phyloP scores from a whole-genome alignment of 306 rosid species.

The Gynostemma pentaphyllum region DNA sequence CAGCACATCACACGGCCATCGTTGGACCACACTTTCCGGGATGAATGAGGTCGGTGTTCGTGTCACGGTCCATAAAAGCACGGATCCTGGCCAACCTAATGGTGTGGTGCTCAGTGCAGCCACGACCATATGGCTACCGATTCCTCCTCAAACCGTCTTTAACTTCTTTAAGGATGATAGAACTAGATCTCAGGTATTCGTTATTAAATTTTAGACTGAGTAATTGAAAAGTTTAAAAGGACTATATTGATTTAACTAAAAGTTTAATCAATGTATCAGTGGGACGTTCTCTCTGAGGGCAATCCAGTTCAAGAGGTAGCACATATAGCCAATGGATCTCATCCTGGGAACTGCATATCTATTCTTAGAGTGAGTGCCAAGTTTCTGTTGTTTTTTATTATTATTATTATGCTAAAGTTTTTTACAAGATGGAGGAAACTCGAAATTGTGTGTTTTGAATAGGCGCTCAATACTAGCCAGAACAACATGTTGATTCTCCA shows the following conservation, averaged over 20 bases:
- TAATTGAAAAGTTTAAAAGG: background rate
- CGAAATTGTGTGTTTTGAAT: background rate
- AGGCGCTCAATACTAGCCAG: slow-evolving; percentile 79
- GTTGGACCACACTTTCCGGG: slow-evolving; percentile 81
- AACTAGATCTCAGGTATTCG: slow-evolving; percentile 70
- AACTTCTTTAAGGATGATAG: slow-evolving; percentile 86
- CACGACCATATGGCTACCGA: slow-evolving; percentile 85
- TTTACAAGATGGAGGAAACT: background rate
- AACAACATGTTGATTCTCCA: slow-evolving; percentile 94
- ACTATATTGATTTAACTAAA: background rate
- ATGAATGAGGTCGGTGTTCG: slow-evolving; percentile 64
- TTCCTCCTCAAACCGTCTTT: slow-evolving; percentile 74
- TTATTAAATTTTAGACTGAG: background rate
- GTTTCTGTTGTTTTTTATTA: background rate
- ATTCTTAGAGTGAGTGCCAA: slow-evolving; percentile 67
- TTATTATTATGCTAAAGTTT: background rate
- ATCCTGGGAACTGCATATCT: slow-evolving; percentile 86
- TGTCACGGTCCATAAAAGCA: slow-evolving; percentile 65
- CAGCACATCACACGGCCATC: slow-evolving; percentile 60
- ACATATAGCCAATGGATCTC: slow-evolving; percentile 84
- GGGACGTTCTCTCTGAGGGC: slow-evolving; percentile 93
- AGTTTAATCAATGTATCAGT: slow-evolving; percentile 24
- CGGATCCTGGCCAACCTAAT: slow-evolving; percentile 76
- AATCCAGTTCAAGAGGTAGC: slow-evolving; percentile 89
- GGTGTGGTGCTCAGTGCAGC: slow-evolving; percentile 88